Percentiles rank a stretch among this genome's conserved stretches.
These are phyloP conservation scores for Diaporthe citriasiana DNA, from an alignment of 2,329 filamentous ascomycete genomes.

Conservation along the genomic window DNA sequence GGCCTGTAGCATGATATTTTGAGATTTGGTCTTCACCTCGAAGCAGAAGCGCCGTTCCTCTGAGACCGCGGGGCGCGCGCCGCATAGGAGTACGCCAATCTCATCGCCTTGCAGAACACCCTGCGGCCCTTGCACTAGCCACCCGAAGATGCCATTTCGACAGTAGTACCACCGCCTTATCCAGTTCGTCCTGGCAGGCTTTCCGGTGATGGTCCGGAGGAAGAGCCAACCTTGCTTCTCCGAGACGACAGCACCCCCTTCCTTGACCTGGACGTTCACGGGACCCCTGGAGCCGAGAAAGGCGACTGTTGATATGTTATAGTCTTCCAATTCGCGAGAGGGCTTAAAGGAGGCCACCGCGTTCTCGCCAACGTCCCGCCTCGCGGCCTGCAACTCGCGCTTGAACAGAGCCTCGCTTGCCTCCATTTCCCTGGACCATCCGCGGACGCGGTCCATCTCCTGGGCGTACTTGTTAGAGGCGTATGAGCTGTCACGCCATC, in stretches of 20 bases:
- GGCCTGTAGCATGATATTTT: slow-evolving; percentile 88
- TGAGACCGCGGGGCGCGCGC: slow-evolving; percentile 88
- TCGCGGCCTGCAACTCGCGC: slow-evolving; percentile 82
- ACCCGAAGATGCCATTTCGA: slow-evolving; percentile 95
- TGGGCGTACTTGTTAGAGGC: slow-evolving; percentile 76
- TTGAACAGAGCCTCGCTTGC: slow-evolving; percentile 86
- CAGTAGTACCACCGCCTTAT: slow-evolving; percentile 95
- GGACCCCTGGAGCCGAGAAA: slow-evolving; percentile 82
- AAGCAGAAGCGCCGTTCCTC: slow-evolving; percentile 98
- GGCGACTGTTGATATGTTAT: slow-evolving; percentile 89
- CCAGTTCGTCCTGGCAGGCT: slow-evolving; percentile 92
- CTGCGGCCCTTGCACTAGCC: slow-evolving; percentile 85
- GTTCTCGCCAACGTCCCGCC: slow-evolving; percentile 85
- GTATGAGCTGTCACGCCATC: slow-evolving; percentile 74
- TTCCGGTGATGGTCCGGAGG: slow-evolving; percentile 83
- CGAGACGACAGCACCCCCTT: slow-evolving; percentile 63
- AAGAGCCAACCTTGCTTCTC: slow-evolving; percentile 98
- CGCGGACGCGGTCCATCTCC: slow-evolving; percentile 92
- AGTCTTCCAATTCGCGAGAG: slow-evolving; percentile 93
- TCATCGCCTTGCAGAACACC: slow-evolving; percentile 97
- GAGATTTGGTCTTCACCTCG: slow-evolving; percentile 97
- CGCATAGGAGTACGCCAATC: slow-evolving; percentile 94
- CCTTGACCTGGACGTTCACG: slow-evolving; percentile 71
- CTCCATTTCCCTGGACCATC: slow-evolving; percentile 97
- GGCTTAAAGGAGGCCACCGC: slow-evolving; percentile 81